Percentiles rank a stretch among this genome's conserved stretches.
Conservation (phyloP, 2,329 filamentous ascomycete species). For the Fusarium vanettenii region DNA sequence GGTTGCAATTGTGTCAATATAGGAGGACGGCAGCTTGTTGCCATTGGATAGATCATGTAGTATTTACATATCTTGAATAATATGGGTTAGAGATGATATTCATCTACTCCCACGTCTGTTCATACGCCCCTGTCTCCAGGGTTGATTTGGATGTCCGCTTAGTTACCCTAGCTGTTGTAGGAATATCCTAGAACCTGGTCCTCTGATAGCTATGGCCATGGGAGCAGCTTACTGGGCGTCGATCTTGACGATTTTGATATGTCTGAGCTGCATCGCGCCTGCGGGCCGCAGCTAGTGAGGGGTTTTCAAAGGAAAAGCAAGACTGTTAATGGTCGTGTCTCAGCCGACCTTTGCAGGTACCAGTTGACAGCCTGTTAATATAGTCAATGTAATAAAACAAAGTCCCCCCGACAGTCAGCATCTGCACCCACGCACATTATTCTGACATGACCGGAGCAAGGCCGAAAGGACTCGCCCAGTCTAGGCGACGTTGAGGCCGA, state of each 20-base stretch:
- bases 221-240: background rate
- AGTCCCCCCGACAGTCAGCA: background rate
- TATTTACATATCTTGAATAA: background rate
- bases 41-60: conserved; percentile 16
- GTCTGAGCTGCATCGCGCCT: background rate
- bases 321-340: background rate
- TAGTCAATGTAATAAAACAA: background rate
- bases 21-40: background rate
- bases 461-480: background rate
- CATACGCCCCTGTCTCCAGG: background rate
- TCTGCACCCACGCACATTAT: conserved; percentile 17
- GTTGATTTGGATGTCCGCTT: background rate
- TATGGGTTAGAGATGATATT: background rate
- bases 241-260: conserved; percentile 21
- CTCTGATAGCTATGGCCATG: background rate
- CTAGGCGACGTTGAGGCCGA: conserved; percentile 16
- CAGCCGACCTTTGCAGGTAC: background rate
- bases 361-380: background rate
- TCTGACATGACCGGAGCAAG: conserved; percentile 5
- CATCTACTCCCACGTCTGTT: conserved; percentile 7
- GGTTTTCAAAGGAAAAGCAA: background rate
- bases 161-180: background rate
- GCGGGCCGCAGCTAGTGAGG: background rate
- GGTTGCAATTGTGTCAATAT: background rate
- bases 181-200: conserved; percentile 3